Percentiles rank a stretch among this genome's conserved stretches.
Evolutionary conservation across 1,139 yeast species (phyloP).

Genomic region (Pichia sp.): DNA sequence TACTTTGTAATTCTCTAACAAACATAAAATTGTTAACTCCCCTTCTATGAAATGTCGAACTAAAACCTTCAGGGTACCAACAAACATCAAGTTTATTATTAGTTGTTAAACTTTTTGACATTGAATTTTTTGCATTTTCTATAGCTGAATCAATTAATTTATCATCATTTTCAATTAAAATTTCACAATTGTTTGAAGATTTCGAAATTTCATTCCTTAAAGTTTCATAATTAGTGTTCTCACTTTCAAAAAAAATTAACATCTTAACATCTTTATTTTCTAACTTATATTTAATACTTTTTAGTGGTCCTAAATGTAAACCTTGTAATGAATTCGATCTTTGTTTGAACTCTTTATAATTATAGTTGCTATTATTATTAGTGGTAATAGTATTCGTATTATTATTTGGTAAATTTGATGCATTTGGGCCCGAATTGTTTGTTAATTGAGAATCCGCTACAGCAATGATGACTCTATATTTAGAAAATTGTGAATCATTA

Average conservation of each 20-base stretch:
- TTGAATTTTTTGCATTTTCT: conserved; percentile 6
- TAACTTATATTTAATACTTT: conserved; percentile 6
- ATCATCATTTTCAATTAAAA: neutral
- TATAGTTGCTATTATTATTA: neutral
- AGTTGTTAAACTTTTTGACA: conserved; percentile 7
- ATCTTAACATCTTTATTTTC: conserved; percentile 12
- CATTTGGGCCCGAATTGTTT: neutral
- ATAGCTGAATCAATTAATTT: neutral
- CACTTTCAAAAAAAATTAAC: conserved; percentile 10
- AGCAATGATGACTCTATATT: conserved; percentile 1
- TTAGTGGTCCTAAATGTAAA: conserved; percentile 10
- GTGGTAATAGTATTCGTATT: neutral
- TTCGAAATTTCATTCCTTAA: neutral
- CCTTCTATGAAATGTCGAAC: conserved; percentile 38
- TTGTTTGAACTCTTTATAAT: neutral
- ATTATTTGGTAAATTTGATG: neutral
- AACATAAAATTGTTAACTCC: conserved; percentile 40
- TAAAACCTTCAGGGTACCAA: conserved; percentile 37
- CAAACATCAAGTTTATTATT: conserved; percentile 21
- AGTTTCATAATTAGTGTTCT: neutral
- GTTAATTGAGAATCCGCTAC: conserved; percentile 11
- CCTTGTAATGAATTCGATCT: neutral
- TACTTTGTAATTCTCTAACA: conserved; percentile 39
- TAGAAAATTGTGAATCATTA: neutral
- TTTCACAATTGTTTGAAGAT: neutral